Conservation (phyloP, 352 stramenopile genomes). For the Globisporangium apiculatum region DNA sequence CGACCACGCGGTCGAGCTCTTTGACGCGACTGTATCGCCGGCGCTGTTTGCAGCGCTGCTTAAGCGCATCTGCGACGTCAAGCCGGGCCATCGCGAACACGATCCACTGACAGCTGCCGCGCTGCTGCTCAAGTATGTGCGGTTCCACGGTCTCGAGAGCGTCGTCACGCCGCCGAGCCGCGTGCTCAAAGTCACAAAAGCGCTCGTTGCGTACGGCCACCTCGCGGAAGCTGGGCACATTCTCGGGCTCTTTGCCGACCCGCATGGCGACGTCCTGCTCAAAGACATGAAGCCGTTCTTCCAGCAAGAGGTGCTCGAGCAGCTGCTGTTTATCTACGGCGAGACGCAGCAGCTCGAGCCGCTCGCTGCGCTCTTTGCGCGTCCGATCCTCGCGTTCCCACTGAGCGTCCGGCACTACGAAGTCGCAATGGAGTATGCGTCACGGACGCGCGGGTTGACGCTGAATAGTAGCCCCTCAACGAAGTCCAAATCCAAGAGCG, state of each 20-base stretch:
- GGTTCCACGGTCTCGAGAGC: constrained; percentile 31
- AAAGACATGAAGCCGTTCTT: constrained; percentile 47
- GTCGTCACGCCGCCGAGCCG: constrained; percentile 24
- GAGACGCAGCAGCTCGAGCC: constrained; percentile 36
- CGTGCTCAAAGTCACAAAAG: constrained; percentile 41
- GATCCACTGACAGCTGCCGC: constrained; percentile 33
- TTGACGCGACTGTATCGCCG: constrained; percentile 26
- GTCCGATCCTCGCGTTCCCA: constrained; percentile 37
- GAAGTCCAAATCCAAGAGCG: background rate
- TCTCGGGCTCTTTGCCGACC: constrained; percentile 35
- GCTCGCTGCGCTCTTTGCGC: constrained; percentile 41
- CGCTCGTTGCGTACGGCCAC: constrained; percentile 32
- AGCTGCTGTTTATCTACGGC: constrained; percentile 64
- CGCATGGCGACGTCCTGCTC: constrained; percentile 31
- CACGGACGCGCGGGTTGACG: constrained; percentile 1
- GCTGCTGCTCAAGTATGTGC: constrained; percentile 54
- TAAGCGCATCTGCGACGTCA: constrained; percentile 26
- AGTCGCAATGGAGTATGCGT: constrained; percentile 56
- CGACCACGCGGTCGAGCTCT: constrained; percentile 42
- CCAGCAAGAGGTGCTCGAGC: constrained; percentile 62
- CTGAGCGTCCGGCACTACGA: constrained; percentile 59
- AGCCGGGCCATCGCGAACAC: constrained; percentile 10
- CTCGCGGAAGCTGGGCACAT: constrained; percentile 42
- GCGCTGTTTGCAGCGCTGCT: constrained; percentile 31
- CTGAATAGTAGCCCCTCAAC: background rate